Evolutionary conservation across 1,284 basidiomycete species (phyloP).

Genomic region (Melampsora occidentalis): DNA sequence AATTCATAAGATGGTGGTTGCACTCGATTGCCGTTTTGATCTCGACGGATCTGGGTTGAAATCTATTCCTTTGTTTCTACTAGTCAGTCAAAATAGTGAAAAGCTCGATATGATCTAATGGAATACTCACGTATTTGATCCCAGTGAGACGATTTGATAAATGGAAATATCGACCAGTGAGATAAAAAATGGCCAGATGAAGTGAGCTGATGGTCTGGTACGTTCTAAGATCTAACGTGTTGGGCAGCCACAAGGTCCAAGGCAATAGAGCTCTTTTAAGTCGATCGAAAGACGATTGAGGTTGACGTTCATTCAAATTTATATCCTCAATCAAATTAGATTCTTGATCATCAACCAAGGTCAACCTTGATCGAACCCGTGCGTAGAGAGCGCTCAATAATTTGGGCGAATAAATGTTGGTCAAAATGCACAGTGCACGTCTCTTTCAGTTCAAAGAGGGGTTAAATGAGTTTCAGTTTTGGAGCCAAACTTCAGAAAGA

Average conservation of each 20-base stretch:
- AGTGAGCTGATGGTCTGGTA: conserved; percentile 52
- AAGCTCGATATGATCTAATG: background rate
- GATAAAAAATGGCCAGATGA: conserved; percentile 55
- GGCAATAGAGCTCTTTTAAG: conserved; percentile 10
- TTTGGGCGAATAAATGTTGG: conserved; percentile 25
- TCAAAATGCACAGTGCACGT: conserved; percentile 17
- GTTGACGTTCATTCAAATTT: conserved; percentile 30
- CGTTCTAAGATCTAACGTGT: conserved; percentile 51
- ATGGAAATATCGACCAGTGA: conserved; percentile 54
- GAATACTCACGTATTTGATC: conserved; percentile 50
- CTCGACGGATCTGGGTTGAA: conserved; percentile 23
- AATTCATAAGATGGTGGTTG: conserved; percentile 37
- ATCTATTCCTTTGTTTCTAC: conserved; percentile 4
- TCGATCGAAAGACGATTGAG: conserved; percentile 32
- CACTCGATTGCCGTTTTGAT: conserved; percentile 21
- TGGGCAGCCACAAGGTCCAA: conserved; percentile 35
- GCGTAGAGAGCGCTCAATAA: conserved; percentile 13
- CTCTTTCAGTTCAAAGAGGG: conserved; percentile 49
- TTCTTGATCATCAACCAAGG: conserved; percentile 17
- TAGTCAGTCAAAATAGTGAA: too few relatives aligned
- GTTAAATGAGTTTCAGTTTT: background rate
- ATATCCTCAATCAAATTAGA: background rate
- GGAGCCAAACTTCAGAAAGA: background rate
- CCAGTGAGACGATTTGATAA: conserved; percentile 53
- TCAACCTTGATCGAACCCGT: conserved; percentile 17